Conservation (phyloP, 345 rosid species). For the Hirschfeldia incana region DNA sequence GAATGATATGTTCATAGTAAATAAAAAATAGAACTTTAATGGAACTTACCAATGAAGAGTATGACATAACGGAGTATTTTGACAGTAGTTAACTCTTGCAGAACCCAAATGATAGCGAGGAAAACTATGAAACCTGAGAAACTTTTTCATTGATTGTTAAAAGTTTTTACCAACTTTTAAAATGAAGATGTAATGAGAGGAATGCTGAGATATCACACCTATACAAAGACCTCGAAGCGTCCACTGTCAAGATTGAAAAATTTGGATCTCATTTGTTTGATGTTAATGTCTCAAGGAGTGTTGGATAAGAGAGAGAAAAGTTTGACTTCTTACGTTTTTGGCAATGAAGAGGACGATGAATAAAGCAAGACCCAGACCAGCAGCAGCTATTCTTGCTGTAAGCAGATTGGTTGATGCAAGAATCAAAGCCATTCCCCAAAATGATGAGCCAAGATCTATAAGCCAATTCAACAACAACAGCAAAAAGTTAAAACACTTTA, state of each 20-base stretch:
- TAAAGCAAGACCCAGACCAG: slow-evolving; percentile 72
- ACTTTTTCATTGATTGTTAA: neutral
- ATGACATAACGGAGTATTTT: slow-evolving; percentile 85
- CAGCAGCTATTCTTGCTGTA: slow-evolving; percentile 94
- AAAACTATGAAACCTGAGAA: slow-evolving; percentile 82
- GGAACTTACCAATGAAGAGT: slow-evolving; percentile 77
- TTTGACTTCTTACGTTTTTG: slow-evolving; percentile 65
- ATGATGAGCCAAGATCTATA: slow-evolving; percentile 95
- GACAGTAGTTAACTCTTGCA: slow-evolving; percentile 80
- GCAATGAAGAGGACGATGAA: slow-evolving; percentile 84
- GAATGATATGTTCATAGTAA: too few species aligned
- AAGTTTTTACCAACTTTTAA: neutral
- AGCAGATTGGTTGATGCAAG: slow-evolving; percentile 89
- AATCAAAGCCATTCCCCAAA: slow-evolving; percentile 98
- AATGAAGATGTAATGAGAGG: neutral
- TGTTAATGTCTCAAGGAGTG: slow-evolving; percentile 10
- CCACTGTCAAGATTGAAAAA: slow-evolving; percentile 60
- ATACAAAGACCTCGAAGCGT: slow-evolving; percentile 92
- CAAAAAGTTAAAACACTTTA: neutral
- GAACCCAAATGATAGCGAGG: slow-evolving; percentile 77
- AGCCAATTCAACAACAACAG: slow-evolving; percentile 12
- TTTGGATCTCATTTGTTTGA: slow-evolving; percentile 7
- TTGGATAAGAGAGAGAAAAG: neutral
- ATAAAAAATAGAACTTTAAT: too few species aligned
- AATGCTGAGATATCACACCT: slow-evolving; percentile 49